phyloP scores from a whole-genome alignment of 176 grass and related monocot genomes.

The Cenchrus fungigraminus region DNA sequence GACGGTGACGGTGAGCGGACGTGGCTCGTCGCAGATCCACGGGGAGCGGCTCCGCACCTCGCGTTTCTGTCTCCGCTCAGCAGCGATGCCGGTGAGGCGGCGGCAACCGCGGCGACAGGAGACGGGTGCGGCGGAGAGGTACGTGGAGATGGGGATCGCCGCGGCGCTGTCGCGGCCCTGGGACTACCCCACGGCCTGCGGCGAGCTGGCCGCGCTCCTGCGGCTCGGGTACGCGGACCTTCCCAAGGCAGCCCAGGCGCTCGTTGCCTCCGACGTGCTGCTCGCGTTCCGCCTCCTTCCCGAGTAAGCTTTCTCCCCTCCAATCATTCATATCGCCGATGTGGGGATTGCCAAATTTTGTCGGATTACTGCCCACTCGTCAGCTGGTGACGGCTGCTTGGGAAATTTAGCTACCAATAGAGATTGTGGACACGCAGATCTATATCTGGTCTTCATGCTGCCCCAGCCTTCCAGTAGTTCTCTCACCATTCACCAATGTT shows the following conservation, averaged over 20 bases:
- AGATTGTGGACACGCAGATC: neutral
- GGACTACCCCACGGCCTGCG: slow-evolving; percentile 82
- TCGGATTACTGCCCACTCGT: neutral
- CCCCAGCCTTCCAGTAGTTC: neutral
- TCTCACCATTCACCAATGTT: slow-evolving; percentile 12
- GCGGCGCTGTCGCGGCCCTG: slow-evolving; percentile 56
- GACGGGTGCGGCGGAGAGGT: slow-evolving; percentile 48
- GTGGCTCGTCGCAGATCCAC: neutral
- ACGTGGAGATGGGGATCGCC: slow-evolving; percentile 59
- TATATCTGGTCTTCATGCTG: neutral
- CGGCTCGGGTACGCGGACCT: slow-evolving; percentile 62
- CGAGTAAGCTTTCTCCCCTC: slow-evolving; percentile 46
- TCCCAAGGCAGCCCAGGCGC: slow-evolving; percentile 63
- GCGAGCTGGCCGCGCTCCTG: slow-evolving; percentile 69
- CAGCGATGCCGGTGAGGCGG: slow-evolving; percentile 50
- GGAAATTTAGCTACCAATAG: neutral
- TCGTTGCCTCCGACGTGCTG: slow-evolving; percentile 62
- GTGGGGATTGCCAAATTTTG: neutral
- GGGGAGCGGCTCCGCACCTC: neutral
- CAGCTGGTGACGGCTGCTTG: neutral
- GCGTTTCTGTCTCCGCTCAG: neutral
- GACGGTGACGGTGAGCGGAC: neutral
- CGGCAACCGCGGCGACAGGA: slow-evolving; percentile 45
- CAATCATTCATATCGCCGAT: neutral
- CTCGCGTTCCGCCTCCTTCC: slow-evolving; percentile 78